Base-by-base conservation (phyloP, 306 rosid species). In the Lathyrus sativus region DNA sequence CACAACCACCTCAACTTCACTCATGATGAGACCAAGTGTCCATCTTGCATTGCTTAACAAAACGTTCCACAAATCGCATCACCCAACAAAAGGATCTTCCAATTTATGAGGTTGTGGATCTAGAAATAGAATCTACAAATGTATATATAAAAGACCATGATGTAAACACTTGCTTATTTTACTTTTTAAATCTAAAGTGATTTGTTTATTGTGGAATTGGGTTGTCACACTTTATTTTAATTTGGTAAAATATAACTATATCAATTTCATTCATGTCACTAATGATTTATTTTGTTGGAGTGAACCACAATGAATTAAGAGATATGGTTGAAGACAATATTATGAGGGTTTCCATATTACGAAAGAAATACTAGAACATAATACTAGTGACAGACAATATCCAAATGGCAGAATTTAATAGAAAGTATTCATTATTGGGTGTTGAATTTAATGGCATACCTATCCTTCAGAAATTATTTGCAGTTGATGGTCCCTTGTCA, bases 21-120 rank as follows among this genome's bases (percentile, higher is more conserved):
- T 56, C 17, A 28, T 56, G 15, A 28, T 28, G 19, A 56, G 39
- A 56, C 62, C 62, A 56, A 56, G 62, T 56, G 62, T 56, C 62
- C 62, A 56, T 29, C 9, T 56, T n/a, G 18, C 19, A 56, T 56
- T 56, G 62, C 62, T 11, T 55, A 28, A 28, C 38, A 26, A 55
- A 55, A 55, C 38, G 61, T 24, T 24, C 14, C 4, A 22, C 35
- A 54, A 22, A 54, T 54, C 60, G 9, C 37, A 54, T 11, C 60
- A 24, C 14, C 15, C 14, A 54, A 54, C 61, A 11, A 24, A 26
- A 54, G 2, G 14, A 55, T 55, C 61, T 28, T 12, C 62, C 18
- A 28, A 55, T 26, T 12, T 28, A 56, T 56, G 31, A 45, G 2
- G 39, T 53, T 28, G 38, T 13, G 18, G n/a, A 53, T 22, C 33